Evolutionary conservation across 306 rosid species (phyloP).

Genomic region (Trifolium fragiferum): DNA sequence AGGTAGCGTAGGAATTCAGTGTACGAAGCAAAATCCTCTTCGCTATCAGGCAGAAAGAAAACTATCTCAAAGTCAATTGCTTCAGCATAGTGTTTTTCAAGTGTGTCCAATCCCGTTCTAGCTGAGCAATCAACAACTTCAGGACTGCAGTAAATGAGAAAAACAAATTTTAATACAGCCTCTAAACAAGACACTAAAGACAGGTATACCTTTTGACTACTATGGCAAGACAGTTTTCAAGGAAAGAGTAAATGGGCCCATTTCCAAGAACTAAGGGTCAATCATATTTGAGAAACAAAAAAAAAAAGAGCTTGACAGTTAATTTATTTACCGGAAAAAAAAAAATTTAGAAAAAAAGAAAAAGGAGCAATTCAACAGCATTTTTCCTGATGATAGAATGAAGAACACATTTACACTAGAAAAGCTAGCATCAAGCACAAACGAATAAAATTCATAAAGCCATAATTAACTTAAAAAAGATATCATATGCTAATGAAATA

Average conservation of each 20-base stretch:
- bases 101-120: constrained; percentile 96
- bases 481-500: background rate
- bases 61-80: constrained; percentile 91
- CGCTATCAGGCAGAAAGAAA: constrained; percentile 97
- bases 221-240: background rate
- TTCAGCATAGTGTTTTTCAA: constrained; percentile 86
- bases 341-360: background rate
- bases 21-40: constrained; percentile 98
- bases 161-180: constrained; percentile 37
- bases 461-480: constrained; percentile 4
- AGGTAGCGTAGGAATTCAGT: constrained; percentile 95
- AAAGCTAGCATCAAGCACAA: constrained; percentile 15
- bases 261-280: background rate
- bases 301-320: background rate
- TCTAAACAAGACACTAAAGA: constrained; percentile 15
- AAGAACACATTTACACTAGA: constrained; percentile 14
- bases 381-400: constrained; percentile 1
- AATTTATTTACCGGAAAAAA: constrained; percentile 15
- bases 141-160: constrained; percentile 75
- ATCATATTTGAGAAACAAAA: background rate
- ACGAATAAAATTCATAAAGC: constrained; percentile 24
- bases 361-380: constrained; percentile 11
- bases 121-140: constrained; percentile 96
- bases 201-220: constrained; percentile 29
- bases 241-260: constrained; percentile 20